Evolutionary conservation across 768 basidiomycete species (phyloP).

Genomic region (Boletus coccyginus): DNA sequence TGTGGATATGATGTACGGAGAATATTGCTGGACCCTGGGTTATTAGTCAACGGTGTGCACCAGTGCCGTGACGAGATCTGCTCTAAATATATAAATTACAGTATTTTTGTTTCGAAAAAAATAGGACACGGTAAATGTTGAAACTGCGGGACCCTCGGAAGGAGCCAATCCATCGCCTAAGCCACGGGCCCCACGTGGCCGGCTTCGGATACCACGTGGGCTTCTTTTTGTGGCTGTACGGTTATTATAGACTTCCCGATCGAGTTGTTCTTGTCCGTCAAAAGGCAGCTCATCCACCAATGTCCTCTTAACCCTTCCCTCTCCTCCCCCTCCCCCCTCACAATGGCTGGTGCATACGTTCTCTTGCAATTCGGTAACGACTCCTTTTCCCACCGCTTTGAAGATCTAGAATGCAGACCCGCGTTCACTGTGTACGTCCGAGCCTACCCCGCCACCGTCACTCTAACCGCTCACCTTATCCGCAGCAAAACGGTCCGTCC

Average conservation of each 20-base stretch:
- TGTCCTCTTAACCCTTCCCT: constrained; percentile 11
- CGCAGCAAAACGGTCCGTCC: constrained; percentile 24
- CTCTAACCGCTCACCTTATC: constrained; percentile 1
- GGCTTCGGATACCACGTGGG: constrained; percentile 30
- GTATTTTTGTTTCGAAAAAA: neutral
- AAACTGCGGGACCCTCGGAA: constrained; percentile 13
- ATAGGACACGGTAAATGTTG: neutral
- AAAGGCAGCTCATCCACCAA: constrained; percentile 26
- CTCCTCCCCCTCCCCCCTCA: constrained; percentile 14
- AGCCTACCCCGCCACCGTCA: neutral
- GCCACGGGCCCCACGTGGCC: constrained; percentile 36
- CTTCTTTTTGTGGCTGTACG: constrained; percentile 29
- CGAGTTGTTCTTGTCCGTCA: constrained; percentile 40
- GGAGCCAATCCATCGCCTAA: constrained; percentile 12
- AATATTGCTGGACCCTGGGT: neutral
- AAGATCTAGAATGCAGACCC: constrained; percentile 58
- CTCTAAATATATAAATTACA: neutral
- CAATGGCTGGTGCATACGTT: constrained; percentile 41
- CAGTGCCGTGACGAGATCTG: neutral
- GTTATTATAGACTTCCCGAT: constrained; percentile 35
- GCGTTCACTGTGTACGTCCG: constrained; percentile 67
- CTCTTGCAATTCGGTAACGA: constrained; percentile 67
- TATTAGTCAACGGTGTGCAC: too few relatives aligned
- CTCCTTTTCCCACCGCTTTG: constrained; percentile 56
- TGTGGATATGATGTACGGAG: neutral